These are phyloP conservation scores for Samsoniella hepiali DNA, from an alignment of 2,329 filamentous ascomycete species.

Conservation along the genomic window DNA sequence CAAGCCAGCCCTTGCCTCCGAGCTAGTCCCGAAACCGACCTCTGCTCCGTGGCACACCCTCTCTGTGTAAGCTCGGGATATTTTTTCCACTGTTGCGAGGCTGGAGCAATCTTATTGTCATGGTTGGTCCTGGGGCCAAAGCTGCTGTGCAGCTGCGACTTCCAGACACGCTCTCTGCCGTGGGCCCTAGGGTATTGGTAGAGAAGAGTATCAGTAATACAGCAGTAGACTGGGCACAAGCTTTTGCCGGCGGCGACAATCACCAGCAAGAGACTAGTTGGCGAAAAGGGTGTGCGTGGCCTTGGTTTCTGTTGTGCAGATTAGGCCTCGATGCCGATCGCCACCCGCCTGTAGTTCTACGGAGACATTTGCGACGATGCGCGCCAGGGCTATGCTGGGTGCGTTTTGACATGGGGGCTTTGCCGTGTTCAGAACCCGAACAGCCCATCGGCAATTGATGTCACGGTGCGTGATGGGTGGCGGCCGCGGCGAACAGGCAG, in stretches of 20 bases:
- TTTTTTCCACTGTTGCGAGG: not conserved
- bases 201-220: not conserved
- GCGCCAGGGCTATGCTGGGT: conserved; percentile 2
- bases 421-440: not conserved
- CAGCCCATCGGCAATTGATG: not conserved
- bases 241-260: not conserved
- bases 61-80: not conserved
- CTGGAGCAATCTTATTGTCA: not conserved
- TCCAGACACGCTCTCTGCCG: not conserved
- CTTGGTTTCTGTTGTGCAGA: not conserved
- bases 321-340: conserved; percentile 6
- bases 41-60: conserved; percentile 7
- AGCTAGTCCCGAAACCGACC: conserved; percentile 10
- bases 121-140: not conserved
- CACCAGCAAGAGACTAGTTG: not conserved
- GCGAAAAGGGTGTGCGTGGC: not conserved
- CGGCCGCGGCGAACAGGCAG: not conserved
- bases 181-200: not conserved
- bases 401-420: not conserved
- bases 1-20: conserved; percentile 3
- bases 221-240: not conserved
- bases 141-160: not conserved
- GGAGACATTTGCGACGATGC: not conserved
- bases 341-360: not conserved
- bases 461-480: not conserved